phyloP scores from a whole-genome alignment of 768 basidiomycete genomes.

The Tubosaeta sp. region DNA sequence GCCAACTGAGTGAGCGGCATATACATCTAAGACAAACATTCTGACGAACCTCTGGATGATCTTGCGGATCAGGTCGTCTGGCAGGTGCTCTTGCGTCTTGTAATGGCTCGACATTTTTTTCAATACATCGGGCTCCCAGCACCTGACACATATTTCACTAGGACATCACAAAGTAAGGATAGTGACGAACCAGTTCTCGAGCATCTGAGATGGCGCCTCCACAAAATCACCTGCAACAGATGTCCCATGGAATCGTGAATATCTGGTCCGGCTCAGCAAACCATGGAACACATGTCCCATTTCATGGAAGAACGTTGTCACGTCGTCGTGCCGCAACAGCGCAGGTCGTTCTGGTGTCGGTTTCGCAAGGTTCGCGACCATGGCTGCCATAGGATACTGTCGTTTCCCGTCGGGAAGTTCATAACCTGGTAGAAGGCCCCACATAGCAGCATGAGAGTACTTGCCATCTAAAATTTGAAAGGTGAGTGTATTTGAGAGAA shows the following conservation, averaged over 20 bases:
- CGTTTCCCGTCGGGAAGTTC: conserved; percentile 51
- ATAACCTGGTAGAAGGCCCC: conserved; percentile 70
- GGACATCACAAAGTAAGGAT: neutral
- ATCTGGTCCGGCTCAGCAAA: conserved; percentile 65
- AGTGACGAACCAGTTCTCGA: conserved; percentile 73
- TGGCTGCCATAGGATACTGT: conserved; percentile 70
- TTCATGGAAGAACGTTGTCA: conserved; percentile 90
- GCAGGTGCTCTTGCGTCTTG: conserved; percentile 66
- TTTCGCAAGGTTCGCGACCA: conserved; percentile 92
- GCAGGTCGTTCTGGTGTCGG: conserved; percentile 76
- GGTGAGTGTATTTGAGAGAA: neutral
- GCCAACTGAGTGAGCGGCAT: neutral
- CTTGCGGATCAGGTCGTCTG: conserved; percentile 66
- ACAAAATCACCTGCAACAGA: conserved; percentile 79
- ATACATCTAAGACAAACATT: neutral
- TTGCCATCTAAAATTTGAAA: conserved; percentile 49
- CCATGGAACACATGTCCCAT: conserved; percentile 77
- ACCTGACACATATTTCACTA: conserved; percentile 38
- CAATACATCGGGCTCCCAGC: conserved; percentile 79
- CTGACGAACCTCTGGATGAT: conserved; percentile 65
- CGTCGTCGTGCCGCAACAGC: conserved; percentile 82
- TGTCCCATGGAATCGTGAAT: conserved; percentile 79
- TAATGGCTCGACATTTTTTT: conserved; percentile 77
- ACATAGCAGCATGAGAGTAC: conserved; percentile 86
- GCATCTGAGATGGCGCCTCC: conserved; percentile 89